Evolutionary conservation across 139 green algal species (phyloP).

Genomic region (Chara braunii): DNA sequence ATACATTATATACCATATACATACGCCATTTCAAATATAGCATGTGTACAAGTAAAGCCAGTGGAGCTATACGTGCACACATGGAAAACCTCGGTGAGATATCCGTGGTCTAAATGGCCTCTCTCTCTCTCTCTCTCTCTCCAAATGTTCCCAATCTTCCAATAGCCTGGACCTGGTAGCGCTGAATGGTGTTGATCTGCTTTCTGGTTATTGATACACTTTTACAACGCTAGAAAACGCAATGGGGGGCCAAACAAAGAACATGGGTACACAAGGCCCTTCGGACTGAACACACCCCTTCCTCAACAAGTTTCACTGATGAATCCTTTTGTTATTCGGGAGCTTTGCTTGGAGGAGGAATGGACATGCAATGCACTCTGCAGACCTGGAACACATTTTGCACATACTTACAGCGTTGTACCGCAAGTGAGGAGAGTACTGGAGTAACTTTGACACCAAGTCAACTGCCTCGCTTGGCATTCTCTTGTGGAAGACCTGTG

Average conservation of each 20-base stretch:
- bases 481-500: conserved; percentile 73
- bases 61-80: too few species aligned
- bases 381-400: too few species aligned
- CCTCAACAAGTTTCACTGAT: background rate
- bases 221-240: background rate
- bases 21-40: too few species aligned
- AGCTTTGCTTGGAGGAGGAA: background rate
- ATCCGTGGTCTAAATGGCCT: too few species aligned
- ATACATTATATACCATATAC: too few species aligned
- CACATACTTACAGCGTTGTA: conserved; percentile 53
- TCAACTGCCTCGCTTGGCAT: conserved; percentile 86
- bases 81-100: too few species aligned
- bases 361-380: conserved; percentile 2
- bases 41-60: too few species aligned
- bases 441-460: conserved; percentile 81
- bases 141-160: too few species aligned
- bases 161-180: too few species aligned
- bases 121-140: too few species aligned
- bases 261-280: background rate
- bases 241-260: background rate
- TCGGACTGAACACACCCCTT: background rate
- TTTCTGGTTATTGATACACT: too few species aligned
- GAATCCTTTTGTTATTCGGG: background rate
- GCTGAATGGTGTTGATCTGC: too few species aligned
- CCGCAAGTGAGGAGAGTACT: conserved; percentile 78